Conservation (phyloP, 768 basidiomycete genomes). For the Macrolepiota albuminosa region DNA sequence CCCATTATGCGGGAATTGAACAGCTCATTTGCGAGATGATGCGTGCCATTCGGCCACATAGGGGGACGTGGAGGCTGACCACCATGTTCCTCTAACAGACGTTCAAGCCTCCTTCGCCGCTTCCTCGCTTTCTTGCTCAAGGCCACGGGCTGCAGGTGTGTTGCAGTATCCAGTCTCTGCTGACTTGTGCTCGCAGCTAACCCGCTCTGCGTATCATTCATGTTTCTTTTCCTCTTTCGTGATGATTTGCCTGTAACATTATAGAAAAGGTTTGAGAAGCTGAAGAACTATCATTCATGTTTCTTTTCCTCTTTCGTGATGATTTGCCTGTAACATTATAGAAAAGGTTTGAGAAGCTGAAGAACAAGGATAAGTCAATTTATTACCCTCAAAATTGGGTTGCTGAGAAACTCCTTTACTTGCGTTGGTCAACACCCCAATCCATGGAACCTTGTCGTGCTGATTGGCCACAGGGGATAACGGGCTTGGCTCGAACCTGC, state of each 20-base stretch:
- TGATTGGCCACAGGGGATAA: conserved; percentile 2
- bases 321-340: not conserved
- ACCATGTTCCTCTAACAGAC: conserved; percentile 24
- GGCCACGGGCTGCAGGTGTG: not conserved
- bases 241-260: not conserved
- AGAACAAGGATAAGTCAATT: not conserved
- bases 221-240: conserved; percentile 13
- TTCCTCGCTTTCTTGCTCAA: conserved; percentile 38
- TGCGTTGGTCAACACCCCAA: not conserved
- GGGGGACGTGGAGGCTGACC: conserved; percentile 13
- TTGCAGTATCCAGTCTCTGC: conserved; percentile 1
- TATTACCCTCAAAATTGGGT: conserved; percentile 5
- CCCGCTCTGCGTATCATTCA: not conserved
- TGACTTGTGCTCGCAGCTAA: conserved; percentile 9
- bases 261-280: not conserved
- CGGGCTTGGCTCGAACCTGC: conserved; percentile 3
- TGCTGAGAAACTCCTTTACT: not conserved
- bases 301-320: too few relatives aligned
- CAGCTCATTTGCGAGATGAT: conserved; percentile 1
- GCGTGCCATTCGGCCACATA: conserved; percentile 4
- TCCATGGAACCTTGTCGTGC: conserved; percentile 2
- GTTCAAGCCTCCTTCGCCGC: conserved; percentile 31
- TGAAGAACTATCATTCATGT: not conserved
- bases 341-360: not conserved
- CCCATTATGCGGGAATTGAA: not conserved